Base-by-base conservation (phyloP, 768 basidiomycete genomes). In the Mycena polygramma region DNA sequence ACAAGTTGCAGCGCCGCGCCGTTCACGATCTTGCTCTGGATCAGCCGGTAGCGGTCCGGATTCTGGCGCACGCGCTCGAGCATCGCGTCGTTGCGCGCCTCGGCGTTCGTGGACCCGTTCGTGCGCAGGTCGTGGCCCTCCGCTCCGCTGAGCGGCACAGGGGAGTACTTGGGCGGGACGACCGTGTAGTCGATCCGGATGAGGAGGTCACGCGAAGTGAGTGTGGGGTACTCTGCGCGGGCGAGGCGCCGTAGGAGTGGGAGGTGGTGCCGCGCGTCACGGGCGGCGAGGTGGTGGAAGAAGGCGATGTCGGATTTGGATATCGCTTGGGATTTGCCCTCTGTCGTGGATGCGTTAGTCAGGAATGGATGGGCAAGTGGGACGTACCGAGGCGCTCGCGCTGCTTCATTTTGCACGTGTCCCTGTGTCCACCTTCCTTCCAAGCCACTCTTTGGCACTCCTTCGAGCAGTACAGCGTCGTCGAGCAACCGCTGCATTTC, bases 391-490 rank as follows among this genome's bases (percentile, higher is more conserved):
- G 68, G 17, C 80, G 75, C 68, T 83, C 82, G 49, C 77, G 76
- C 65, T 82, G 80, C 69, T 84, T 83, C 68, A 82, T 54, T 63
- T 81, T 81, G 73, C 82, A 83, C 70, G 80, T 80, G 3, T 66
- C 70, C 68, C 77, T 80, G 73, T 83, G 82, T 13, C 80, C 79
- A 36, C 77, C 80, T 59, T 80, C 78, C 49, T 83, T 82, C 82
- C 82, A 82, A 2, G 79, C 80, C 4, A 69, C 59, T 5, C 73
- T 72, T 66, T 83, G 82, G 62, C 83, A 83, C 65, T 83, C 81
- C 61, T 81, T 81, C 2, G 82, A 83, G 66, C 83, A 83, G 70
- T 83, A 83, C 15, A 81, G 72, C 5, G 82, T 82, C 11, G 74
- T 78, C 8, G 76, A 75, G 71, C 83, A 83, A 7, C 76, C 77